Evolutionary conservation across 164 flowering plant species (phyloP).

Genomic region (Cinnamomum chago): DNA sequence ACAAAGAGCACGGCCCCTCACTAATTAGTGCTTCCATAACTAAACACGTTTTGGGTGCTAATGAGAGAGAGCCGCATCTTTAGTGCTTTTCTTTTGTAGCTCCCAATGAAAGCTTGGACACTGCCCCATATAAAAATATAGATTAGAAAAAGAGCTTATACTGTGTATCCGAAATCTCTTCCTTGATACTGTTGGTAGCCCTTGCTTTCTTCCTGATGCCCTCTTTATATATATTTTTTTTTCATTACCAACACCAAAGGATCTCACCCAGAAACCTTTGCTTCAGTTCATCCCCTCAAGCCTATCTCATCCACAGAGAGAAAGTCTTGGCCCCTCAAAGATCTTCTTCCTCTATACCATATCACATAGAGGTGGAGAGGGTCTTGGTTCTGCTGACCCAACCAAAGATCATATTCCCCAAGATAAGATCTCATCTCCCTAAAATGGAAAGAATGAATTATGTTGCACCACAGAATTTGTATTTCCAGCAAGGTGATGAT

Average conservation of each 20-base stretch:
- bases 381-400: too few relatives aligned
- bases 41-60: background rate
- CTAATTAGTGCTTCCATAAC: background rate
- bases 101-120: background rate
- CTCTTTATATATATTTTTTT: background rate
- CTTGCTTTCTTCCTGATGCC: background rate
- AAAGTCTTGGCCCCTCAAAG: conserved; percentile 5
- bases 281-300: background rate
- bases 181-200: conserved; percentile 4
- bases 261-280: background rate
- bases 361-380: too few relatives aligned
- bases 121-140: background rate
- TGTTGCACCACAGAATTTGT: conserved; percentile 9
- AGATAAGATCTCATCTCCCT: background rate
- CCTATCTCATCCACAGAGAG: background rate
- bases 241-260: background rate
- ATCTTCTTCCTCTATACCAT: background rate
- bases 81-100: background rate
- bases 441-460: background rate
- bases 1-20: too few relatives aligned
- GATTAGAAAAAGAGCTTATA: background rate
- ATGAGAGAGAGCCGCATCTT: background rate
- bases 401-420: background rate
- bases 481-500: conserved; percentile 19
- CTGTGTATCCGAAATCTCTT: background rate